These are phyloP conservation scores for Colletotrichum agaves DNA, from an alignment of 2,329 filamentous ascomycete species.

Conservation along the genomic window DNA sequence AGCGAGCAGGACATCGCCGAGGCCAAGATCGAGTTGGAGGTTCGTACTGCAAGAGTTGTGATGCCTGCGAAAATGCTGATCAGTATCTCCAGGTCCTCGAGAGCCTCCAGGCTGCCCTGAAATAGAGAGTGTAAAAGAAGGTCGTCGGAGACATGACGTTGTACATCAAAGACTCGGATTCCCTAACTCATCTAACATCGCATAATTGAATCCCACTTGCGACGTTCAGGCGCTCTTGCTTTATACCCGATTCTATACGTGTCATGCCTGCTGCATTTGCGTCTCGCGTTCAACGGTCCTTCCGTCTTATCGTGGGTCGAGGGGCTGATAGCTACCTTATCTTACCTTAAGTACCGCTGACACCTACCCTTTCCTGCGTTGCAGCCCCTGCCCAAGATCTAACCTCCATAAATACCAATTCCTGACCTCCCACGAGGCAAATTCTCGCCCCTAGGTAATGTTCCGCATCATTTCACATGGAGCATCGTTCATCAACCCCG, in stretches of 20 bases:
- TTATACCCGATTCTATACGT: background rate
- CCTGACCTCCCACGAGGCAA: conserved; percentile 36
- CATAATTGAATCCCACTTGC: conserved; percentile 39
- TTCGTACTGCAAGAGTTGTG: conserved; percentile 53
- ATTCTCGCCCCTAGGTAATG: conserved; percentile 26
- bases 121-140: conserved; percentile 71
- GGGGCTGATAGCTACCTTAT: background rate
- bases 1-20: conserved; percentile 98
- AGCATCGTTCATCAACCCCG: conserved; percentile 16
- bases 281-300: conserved; percentile 10
- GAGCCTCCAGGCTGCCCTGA: conserved; percentile 82
- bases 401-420: background rate
- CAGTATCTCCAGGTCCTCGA: conserved; percentile 73
- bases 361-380: background rate
- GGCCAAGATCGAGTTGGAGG: conserved; percentile 99
- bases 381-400: conserved; percentile 5
- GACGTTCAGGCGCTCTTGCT: conserved; percentile 32
- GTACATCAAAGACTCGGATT: conserved; percentile 52
- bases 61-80: conserved; percentile 49
- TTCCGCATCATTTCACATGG: conserved; percentile 10
- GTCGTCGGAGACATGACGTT: conserved; percentile 47
- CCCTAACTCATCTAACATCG: conserved; percentile 39
- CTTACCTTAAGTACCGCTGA: background rate
- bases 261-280: conserved; percentile 17
- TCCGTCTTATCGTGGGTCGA: background rate